Evolutionary conservation across 441 rosid genomes (phyloP).

Genomic region (Brassica hybrid): DNA sequence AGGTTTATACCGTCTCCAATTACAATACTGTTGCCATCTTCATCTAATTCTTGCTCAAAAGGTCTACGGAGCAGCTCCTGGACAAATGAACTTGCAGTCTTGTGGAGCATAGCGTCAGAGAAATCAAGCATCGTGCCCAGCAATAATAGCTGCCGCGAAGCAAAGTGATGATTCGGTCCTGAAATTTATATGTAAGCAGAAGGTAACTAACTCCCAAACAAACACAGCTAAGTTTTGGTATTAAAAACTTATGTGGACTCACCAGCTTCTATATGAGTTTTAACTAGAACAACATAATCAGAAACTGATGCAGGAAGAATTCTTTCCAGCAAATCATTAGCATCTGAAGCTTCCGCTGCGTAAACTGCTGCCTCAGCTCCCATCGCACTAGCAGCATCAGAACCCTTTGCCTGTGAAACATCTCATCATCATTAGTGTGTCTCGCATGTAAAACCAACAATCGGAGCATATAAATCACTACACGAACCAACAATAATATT

Average conservation of each 20-base stretch:
- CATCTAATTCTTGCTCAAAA: conserved; percentile 80
- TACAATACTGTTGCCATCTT: conserved; percentile 74
- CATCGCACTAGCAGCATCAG: conserved; percentile 84
- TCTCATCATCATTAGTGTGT: conserved; percentile 7
- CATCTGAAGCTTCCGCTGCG: conserved; percentile 97
- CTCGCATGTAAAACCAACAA: conserved; percentile 21
- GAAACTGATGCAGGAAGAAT: conserved; percentile 88
- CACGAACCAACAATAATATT: conserved; percentile 3
- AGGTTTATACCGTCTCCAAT: conserved; percentile 94
- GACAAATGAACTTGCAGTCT: conserved; percentile 78
- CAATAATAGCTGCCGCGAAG: conserved; percentile 85
- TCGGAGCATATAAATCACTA: conserved; percentile 2
- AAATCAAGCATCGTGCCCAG: conserved; percentile 92
- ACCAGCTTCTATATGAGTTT: conserved; percentile 95
- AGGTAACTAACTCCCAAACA: conserved; percentile 21
- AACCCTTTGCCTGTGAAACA: conserved; percentile 77
- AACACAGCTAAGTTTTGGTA: conserved; percentile 20
- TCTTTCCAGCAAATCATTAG: conserved; percentile 79
- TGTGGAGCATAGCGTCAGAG: conserved; percentile 90
- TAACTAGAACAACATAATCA: conserved; percentile 81
- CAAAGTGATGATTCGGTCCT: conserved; percentile 85
- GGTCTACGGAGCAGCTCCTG: conserved; percentile 73
- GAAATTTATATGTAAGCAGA: conserved; percentile 49
- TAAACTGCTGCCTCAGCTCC: conserved; percentile 93
- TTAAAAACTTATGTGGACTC: conserved; percentile 35